Percentiles rank a stretch among this genome's conserved stretches.
Evolutionary conservation across 345 rosid genomes (phyloP).

Genomic region (Gynandropsis gynandra): DNA sequence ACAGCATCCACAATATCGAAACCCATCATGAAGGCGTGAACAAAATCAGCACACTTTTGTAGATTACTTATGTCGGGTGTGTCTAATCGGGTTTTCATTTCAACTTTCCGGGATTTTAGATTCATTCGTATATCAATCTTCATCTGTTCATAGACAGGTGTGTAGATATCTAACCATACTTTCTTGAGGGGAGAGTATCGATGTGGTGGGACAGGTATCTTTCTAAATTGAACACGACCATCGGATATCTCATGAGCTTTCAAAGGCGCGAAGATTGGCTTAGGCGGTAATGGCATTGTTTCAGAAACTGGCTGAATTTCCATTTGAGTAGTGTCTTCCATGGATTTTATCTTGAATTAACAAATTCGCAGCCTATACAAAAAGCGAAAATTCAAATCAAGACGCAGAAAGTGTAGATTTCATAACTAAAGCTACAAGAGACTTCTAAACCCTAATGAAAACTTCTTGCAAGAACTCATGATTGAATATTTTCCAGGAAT

Average conservation of each 20-base stretch:
- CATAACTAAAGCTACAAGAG: too few species aligned
- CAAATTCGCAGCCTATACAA: background rate
- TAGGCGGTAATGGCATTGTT: constrained; percentile 36
- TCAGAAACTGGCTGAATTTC: constrained; percentile 35
- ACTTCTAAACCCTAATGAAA: too few species aligned
- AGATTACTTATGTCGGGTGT: constrained; percentile 70
- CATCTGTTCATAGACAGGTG: constrained; percentile 69
- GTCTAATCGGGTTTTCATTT: constrained; percentile 59
- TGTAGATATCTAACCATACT: constrained; percentile 75
- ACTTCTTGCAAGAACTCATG: too few species aligned
- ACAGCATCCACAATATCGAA: constrained; percentile 69
- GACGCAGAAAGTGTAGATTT: too few species aligned
- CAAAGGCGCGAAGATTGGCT: constrained; percentile 59
- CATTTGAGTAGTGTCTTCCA: constrained; percentile 29
- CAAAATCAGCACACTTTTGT: constrained; percentile 83
- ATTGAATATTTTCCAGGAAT: too few species aligned
- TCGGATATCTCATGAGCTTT: constrained; percentile 81
- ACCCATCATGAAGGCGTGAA: constrained; percentile 82
- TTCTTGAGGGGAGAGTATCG: constrained; percentile 75
- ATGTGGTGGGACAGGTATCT: constrained; percentile 68
- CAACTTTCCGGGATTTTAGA: constrained; percentile 75
- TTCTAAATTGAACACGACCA: constrained; percentile 62
- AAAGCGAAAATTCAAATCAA: too few species aligned
- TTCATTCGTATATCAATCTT: constrained; percentile 82
- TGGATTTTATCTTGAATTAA: background rate